These are phyloP conservation scores for Beauveria bassiana DNA, from an alignment of 2,329 filamentous ascomycete species.

Conservation along the genomic window DNA sequence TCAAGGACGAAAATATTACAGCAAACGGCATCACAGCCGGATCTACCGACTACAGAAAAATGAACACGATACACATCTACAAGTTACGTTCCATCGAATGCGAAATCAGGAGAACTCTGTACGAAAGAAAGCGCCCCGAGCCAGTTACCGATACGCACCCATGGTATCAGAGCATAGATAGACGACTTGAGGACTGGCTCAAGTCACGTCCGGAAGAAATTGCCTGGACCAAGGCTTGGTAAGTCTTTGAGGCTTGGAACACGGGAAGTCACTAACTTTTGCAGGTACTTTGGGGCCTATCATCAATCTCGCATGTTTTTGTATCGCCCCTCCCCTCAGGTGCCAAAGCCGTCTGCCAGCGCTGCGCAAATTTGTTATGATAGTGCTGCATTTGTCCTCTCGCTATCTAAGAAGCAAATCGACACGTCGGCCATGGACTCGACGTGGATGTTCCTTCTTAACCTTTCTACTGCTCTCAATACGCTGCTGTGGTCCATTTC, in stretches of 20 bases:
- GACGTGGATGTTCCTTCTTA: slow-evolving; percentile 88
- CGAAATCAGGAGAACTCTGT: slow-evolving; percentile 78
- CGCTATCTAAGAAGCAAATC: slow-evolving; percentile 73
- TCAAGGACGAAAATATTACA: slow-evolving; percentile 79
- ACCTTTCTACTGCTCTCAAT: slow-evolving; percentile 86
- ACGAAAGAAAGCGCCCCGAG: slow-evolving; percentile 72
- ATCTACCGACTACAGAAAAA: slow-evolving; percentile 71
- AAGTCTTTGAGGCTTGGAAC: slow-evolving; percentile 25
- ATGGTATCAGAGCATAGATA: slow-evolving; percentile 77
- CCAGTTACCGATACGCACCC: slow-evolving; percentile 74
- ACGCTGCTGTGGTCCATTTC: slow-evolving; percentile 88
- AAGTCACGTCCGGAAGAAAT: slow-evolving; percentile 66
- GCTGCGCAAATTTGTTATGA: slow-evolving; percentile 79
- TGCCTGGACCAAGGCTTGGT: slow-evolving; percentile 73
- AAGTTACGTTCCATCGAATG: slow-evolving; percentile 83
- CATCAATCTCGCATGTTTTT: slow-evolving; percentile 86
- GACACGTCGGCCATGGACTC: slow-evolving; percentile 69
- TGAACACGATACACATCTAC: slow-evolving; percentile 85
- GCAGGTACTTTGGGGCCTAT: slow-evolving; percentile 59
- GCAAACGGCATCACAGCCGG: slow-evolving; percentile 65
- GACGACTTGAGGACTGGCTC: slow-evolving; percentile 69
- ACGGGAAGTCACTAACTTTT: slow-evolving; percentile 5
- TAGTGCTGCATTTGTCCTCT: slow-evolving; percentile 73
- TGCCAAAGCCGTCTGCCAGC: slow-evolving; percentile 72
- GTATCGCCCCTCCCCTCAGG: slow-evolving; percentile 84